Conservation (phyloP, 1,284 basidiomycete genomes). For the Erythrobasidium hasegawianum region DNA sequence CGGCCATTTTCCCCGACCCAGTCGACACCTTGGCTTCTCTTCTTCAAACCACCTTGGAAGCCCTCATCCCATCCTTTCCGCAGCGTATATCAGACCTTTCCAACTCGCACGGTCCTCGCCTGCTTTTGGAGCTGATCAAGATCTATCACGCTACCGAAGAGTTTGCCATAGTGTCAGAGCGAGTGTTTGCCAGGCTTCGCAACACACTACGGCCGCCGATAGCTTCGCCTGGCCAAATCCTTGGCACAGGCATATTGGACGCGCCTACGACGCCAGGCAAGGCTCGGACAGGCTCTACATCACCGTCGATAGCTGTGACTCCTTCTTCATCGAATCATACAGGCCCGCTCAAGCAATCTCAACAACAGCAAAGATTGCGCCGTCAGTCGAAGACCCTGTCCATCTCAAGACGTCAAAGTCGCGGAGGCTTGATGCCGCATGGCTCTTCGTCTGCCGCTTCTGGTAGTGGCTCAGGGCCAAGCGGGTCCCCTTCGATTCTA, state of each 20-base stretch:
- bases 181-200: conserved; percentile 56
- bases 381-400: conserved; percentile 31
- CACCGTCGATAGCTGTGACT: conserved; percentile 53
- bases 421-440: conserved; percentile 6
- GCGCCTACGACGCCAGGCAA: conserved; percentile 1
- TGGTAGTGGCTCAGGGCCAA: background rate
- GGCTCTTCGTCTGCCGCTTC: background rate
- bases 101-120: conserved; percentile 60
- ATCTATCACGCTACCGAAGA: conserved; percentile 71
- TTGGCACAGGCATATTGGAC: background rate
- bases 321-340: conserved; percentile 46
- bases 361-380: conserved; percentile 6
- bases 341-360: conserved; percentile 22
- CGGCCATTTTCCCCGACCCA: conserved; percentile 76
- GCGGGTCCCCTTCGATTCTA: conserved; percentile 11
- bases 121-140: conserved; percentile 66
- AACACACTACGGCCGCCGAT: conserved; percentile 20
- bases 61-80: conserved; percentile 70
- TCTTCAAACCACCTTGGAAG: conserved; percentile 71
- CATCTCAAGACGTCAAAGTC: conserved; percentile 49
- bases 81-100: conserved; percentile 67
- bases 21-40: conserved; percentile 68
- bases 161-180: conserved; percentile 66
- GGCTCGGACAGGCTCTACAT: conserved; percentile 12
- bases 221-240: conserved; percentile 10